Base-by-base conservation (phyloP, 495 filamentous ascomycete species). In the Bacidia rubella region DNA sequence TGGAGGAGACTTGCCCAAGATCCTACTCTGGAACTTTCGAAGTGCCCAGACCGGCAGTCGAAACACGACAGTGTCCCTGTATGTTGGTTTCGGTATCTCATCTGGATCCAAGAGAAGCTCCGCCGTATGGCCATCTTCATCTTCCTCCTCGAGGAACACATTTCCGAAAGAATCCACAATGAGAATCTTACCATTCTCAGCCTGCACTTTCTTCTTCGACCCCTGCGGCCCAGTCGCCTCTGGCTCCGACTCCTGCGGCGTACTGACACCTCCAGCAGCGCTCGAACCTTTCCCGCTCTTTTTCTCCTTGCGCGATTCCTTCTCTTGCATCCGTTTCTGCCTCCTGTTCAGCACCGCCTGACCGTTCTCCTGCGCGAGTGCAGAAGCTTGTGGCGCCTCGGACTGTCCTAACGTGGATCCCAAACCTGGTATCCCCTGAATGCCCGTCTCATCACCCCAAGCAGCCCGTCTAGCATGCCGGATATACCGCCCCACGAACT, bases 161-260 rank as follows among this genome's bases (percentile, higher is more conserved):
- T 93, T 87, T 5, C 92, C 92, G 17, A 81, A 69, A 0, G 85
- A 85, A 67, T 98, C 92, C 5, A 98, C 92, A 54, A 98, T 83
- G 38, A 97, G 66, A 0, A 92, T 74, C 69, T 98, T 98, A 40
- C 92, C 92, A 62, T 98, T 98, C 72, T 94, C 84, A 1, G 89
- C 90, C 23, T 88, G 76, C 19, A 97, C 85, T 11, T 81, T 70
- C 74, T 88, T 90, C 66, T 83, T 86, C 38, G 83, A 70, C 1
- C 87, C 87, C 55, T 75, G 59, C 55, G 85, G 59, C 64, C 74
- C 64, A 50, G 71, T 46, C 15, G 25, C 27, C 23, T 55, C 63
- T 54, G 74, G 43, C 41, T 75, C 75, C 22, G 41, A 41, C 3
- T 70, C 70, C 10, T 70, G 64, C 0, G 74, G 70, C 1, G 75